A percentile compares a stretch with the other conserved stretches of the same genome.
phyloP scores from a whole-genome alignment of 352 stramenopile genomes.

The Phytopythium delawarense region DNA sequence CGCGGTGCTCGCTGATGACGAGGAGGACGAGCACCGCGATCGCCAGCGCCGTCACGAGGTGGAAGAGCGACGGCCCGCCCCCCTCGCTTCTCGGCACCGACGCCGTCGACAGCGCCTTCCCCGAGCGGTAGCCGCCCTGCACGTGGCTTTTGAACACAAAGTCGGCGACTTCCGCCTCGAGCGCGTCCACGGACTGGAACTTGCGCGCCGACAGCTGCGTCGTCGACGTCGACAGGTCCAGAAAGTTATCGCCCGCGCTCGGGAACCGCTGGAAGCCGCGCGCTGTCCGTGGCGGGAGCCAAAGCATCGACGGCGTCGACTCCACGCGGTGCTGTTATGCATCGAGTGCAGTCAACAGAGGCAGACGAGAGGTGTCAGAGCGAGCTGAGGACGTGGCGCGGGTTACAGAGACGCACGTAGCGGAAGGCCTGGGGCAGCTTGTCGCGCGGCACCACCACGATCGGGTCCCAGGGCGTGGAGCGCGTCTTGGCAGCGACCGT shows the following conservation, averaged over 20 bases:
- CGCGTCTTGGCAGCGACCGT: conserved; percentile 12
- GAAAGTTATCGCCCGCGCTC: conserved; percentile 48
- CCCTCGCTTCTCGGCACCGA: conserved; percentile 8
- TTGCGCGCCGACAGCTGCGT: not conserved
- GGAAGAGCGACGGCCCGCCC: conserved; percentile 19
- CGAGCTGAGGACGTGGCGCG: not conserved
- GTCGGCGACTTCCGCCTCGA: conserved; percentile 15
- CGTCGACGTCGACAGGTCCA: conserved; percentile 34
- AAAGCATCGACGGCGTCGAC: conserved; percentile 45
- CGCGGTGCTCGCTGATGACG: conserved; percentile 37
- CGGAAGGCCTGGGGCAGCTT: conserved; percentile 18
- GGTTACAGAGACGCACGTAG: conserved; percentile 23
- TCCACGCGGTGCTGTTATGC: conserved; percentile 38
- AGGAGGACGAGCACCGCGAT: conserved; percentile 23
- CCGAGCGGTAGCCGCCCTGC: conserved; percentile 19
- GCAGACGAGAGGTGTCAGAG: not conserved
- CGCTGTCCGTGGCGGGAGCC: conserved; percentile 37
- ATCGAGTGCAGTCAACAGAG: too few relatives aligned
- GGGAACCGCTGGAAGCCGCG: conserved; percentile 52
- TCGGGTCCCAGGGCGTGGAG: conserved; percentile 16
- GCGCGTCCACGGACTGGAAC: conserved; percentile 10
- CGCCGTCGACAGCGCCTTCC: conserved; percentile 12
- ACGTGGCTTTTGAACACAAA: conserved; percentile 35
- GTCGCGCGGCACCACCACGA: conserved; percentile 23
- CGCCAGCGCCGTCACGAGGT: conserved; percentile 30